Evolutionary conservation across 1,139 yeast genomes (phyloP), one percentile per base, ranked within the genome.

Genomic region (Sporopachydermia cereana): DNA sequence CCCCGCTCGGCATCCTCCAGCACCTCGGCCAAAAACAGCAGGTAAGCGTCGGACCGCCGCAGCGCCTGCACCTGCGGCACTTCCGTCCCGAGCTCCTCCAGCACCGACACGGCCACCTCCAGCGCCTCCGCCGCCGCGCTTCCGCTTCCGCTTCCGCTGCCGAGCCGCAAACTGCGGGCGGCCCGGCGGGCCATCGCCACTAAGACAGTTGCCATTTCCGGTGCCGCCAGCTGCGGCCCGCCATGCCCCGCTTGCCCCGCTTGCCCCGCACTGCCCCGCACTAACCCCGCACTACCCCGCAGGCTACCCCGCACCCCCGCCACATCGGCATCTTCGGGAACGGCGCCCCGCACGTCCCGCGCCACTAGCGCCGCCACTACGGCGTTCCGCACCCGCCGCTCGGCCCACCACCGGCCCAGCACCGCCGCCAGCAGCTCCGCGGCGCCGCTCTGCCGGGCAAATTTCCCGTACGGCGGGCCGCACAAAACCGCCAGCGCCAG

Each of bases 71-170:
- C 47, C 49, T 43, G 44, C 49, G 12, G 51, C 29, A n/a, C n/a
- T 4, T 24, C 31, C 9, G n/a, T 12, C 16, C 23, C 18, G 43
- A 20, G 17, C 43, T 43, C 22, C 22, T 44, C 12, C 41, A 43
- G 5, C 39, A 25, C 25, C 21, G 25, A 2, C 30, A 20, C 16
- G 30, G 3, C 25, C 45, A 46, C 31, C 46, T 48, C 24, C 48
- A 49, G 18, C 49, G 51, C 20, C 44, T 48, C 12, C 46, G 42
- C 5, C 49, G 24, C 17, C 36, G 43, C 9, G 42, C 24, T 43
- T 42, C 36, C 22, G 47, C 52, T 44, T 20, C 41, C 29, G 22
- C 12, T 36, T n/a, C 3, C 25, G 14, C 29, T 25, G 29, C 7
- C 29, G 7, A 7, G 7, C 12, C 29, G 14, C 29, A 25, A 25